phyloP scores from a whole-genome alignment of 805 yeast species.

The Myxozyma udenii region DNA sequence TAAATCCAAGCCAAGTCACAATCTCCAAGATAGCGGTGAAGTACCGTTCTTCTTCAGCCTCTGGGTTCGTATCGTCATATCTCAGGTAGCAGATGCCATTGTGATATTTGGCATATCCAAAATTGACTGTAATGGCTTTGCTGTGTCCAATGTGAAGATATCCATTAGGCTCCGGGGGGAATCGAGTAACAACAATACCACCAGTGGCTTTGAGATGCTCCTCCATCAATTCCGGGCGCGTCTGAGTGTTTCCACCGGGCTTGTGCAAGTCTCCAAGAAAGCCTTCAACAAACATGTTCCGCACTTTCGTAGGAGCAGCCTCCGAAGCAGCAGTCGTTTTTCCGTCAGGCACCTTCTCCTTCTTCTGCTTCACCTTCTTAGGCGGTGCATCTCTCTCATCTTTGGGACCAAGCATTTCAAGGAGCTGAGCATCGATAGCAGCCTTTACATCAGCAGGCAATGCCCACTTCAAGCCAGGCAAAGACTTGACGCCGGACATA shows the following conservation, averaged over 20 bases:
- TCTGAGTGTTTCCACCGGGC: slow-evolving; percentile 94
- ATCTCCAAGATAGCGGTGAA: slow-evolving; percentile 79
- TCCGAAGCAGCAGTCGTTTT: slow-evolving; percentile 22
- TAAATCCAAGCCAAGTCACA: slow-evolving; percentile 90
- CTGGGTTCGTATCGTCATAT: slow-evolving; percentile 97
- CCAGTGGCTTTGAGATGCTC: slow-evolving; percentile 74
- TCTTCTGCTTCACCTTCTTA: slow-evolving; percentile 51
- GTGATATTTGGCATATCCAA: slow-evolving; percentile 90
- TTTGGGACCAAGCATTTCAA: slow-evolving; percentile 81
- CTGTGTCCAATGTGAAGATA: slow-evolving; percentile 96
- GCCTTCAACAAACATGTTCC: slow-evolving; percentile 83
- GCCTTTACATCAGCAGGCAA: slow-evolving; percentile 84
- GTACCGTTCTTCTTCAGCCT: slow-evolving; percentile 92
- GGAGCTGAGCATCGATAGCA: slow-evolving; percentile 71
- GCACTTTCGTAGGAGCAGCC: slow-evolving; percentile 44
- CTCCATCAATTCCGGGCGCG: slow-evolving; percentile 75
- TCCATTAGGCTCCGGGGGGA: slow-evolving; percentile 99
- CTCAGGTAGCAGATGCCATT: slow-evolving; percentile 88
- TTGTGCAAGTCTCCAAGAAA: slow-evolving; percentile 92
- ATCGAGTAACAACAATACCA: slow-evolving; percentile 86
- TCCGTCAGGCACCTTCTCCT: slow-evolving; percentile 20
- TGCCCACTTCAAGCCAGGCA: slow-evolving; percentile 87
- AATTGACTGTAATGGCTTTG: slow-evolving; percentile 95
- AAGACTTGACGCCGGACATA: slow-evolving; percentile 69
- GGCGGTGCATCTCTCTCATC: slow-evolving; percentile 87